phyloP scores from a whole-genome alignment of 2,329 filamentous ascomycete genomes.

The Xylaria sp. region DNA sequence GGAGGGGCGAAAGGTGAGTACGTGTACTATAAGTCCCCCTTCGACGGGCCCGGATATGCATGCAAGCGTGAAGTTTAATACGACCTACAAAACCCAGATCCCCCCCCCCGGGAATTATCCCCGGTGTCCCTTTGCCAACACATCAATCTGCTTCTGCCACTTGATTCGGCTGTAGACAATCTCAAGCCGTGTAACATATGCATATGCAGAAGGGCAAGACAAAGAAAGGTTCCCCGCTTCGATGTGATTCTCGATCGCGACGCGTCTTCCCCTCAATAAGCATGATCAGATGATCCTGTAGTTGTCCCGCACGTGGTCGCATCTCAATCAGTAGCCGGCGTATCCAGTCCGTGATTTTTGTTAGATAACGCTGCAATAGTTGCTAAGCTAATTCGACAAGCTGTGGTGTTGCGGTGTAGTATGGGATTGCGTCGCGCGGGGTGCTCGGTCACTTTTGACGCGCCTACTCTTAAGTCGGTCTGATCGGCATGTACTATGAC shows the following conservation, averaged over 20 bases:
- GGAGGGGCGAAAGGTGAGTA: too few species aligned
- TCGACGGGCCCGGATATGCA: background rate
- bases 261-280: conserved; percentile 21
- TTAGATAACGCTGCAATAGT: background rate
- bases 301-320: conserved; percentile 3
- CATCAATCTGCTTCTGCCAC: conserved; percentile 12
- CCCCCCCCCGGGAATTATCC: conserved; percentile 6
- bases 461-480: background rate
- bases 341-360: background rate
- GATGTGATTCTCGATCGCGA: background rate
- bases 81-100: too few species aligned
- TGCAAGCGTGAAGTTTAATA: conserved; percentile 15
- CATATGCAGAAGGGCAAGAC: conserved; percentile 14
- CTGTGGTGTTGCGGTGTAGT: background rate
- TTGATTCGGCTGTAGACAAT: conserved; percentile 8
- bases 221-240: conserved; percentile 4
- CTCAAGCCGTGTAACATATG: conserved; percentile 22
- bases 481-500: conserved; percentile 11
- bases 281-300: conserved; percentile 15
- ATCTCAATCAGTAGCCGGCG: background rate
- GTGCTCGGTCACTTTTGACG: background rate
- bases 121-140: conserved; percentile 20
- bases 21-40: too few species aligned
- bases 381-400: background rate
- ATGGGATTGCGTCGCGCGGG: background rate